Conservation (phyloP, 371 early-diverging fungal genomes). For the Saksenaea oblongispora region DNA sequence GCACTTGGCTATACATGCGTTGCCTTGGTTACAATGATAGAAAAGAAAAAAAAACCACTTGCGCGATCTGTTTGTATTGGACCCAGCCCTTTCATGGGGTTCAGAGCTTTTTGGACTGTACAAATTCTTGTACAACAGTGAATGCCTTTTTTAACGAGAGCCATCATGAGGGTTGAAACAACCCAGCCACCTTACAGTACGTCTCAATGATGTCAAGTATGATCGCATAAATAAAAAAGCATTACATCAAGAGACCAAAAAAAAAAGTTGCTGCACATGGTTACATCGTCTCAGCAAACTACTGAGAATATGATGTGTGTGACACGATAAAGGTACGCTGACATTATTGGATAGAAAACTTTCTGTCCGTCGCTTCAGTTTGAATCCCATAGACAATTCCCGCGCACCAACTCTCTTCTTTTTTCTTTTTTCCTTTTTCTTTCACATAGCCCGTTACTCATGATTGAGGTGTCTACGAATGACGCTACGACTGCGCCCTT, state of each 20-base stretch:
- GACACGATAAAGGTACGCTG: not conserved
- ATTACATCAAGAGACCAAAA: not conserved
- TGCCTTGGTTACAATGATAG: too few species aligned
- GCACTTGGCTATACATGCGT: too few species aligned
- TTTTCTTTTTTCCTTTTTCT: not conserved
- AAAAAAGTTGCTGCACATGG: not conserved
- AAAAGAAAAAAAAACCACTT: too few species aligned
- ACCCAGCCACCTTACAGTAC: too few species aligned
- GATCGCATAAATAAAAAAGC: too few species aligned
- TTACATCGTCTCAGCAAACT: not conserved
- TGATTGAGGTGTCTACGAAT: constrained; percentile 10
- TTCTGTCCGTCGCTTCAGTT: not conserved
- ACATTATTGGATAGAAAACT: not conserved
- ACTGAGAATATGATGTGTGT: not conserved
- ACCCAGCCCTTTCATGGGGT: too few species aligned
- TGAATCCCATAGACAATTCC: constrained; percentile 2
- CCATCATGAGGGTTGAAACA: too few species aligned
- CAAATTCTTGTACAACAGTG: too few species aligned
- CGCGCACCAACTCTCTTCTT: not conserved
- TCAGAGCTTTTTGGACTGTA: too few species aligned
- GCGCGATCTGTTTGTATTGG: too few species aligned
- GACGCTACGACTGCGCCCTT: constrained; percentile 6
- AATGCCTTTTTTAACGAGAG: too few species aligned
- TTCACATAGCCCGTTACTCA: not conserved
- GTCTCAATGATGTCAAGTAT: too few species aligned